phyloP scores from a whole-genome alignment of 495 filamentous ascomycete species.

The Penicilliopsis zonata region DNA sequence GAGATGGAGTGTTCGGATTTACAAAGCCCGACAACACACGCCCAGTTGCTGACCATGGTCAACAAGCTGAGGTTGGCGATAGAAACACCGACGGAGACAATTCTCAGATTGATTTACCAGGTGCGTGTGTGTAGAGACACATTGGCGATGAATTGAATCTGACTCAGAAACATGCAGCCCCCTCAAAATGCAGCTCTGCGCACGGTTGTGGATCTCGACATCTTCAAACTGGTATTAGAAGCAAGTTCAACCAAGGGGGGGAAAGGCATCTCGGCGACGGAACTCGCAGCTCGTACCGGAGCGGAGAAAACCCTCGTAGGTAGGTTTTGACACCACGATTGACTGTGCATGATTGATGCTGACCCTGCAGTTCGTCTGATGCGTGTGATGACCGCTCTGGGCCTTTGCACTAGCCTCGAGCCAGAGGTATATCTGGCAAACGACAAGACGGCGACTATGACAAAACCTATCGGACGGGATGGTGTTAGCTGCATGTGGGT shows the following conservation, averaged over 20 bases:
- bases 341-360: background rate
- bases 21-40: slow-evolving; percentile 12
- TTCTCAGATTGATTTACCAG: slow-evolving; percentile 27
- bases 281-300: slow-evolving; percentile 14
- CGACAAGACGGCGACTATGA: slow-evolving; percentile 20
- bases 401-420: slow-evolving; percentile 14
- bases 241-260: background rate
- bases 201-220: slow-evolving; percentile 19
- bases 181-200: slow-evolving; percentile 29
- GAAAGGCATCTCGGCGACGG: slow-evolving; percentile 15
- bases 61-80: slow-evolving; percentile 18
- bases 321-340: slow-evolving; percentile 3
- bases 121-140: slow-evolving; percentile 7
- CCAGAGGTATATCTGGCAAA: slow-evolving; percentile 18
- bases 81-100: slow-evolving; percentile 25
- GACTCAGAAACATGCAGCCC: slow-evolving; percentile 11
- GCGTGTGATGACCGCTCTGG: slow-evolving; percentile 23
- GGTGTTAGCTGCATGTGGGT: slow-evolving; percentile 29
- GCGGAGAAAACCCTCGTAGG: slow-evolving; percentile 21
- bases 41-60: slow-evolving; percentile 18
- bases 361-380: slow-evolving; percentile 20
- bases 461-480: slow-evolving; percentile 23
- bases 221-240: slow-evolving; percentile 17
- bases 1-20: slow-evolving; percentile 8
- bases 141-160: too few species aligned